Evolutionary conservation across 2,329 filamentous ascomycete species (phyloP).

Genomic region (Fusarium beomiforme): DNA sequence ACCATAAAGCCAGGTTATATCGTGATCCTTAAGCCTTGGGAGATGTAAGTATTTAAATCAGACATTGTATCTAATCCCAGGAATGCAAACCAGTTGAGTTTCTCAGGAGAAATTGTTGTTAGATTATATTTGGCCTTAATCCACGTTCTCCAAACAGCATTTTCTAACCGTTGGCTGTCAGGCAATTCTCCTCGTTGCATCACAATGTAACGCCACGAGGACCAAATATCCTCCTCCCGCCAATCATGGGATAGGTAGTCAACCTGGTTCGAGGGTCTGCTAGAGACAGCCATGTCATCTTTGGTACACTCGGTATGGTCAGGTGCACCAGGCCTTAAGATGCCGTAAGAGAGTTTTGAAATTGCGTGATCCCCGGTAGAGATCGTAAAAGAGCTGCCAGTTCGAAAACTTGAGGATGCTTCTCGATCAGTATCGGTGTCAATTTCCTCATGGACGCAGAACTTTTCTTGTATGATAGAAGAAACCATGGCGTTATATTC

Average conservation of each 20-base stretch:
- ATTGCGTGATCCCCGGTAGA: slow-evolving; percentile 63
- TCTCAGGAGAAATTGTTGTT: slow-evolving; percentile 87
- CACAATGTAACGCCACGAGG: slow-evolving; percentile 95
- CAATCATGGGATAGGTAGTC: slow-evolving; percentile 94
- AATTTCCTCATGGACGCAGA: slow-evolving; percentile 49
- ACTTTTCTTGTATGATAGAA: slow-evolving; percentile 57
- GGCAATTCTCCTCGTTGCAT: slow-evolving; percentile 80
- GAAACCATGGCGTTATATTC: slow-evolving; percentile 59
- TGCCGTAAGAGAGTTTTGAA: slow-evolving; percentile 50
- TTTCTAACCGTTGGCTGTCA: slow-evolving; percentile 87
- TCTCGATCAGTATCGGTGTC: slow-evolving; percentile 53
- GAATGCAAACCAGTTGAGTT: slow-evolving; percentile 81
- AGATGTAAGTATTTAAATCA: slow-evolving; percentile 42
- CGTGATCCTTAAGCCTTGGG: slow-evolving; percentile 89
- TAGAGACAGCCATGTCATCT: slow-evolving; percentile 80
- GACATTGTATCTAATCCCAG: neutral
- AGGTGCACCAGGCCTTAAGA: slow-evolving; percentile 67
- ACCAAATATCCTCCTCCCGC: slow-evolving; percentile 96
- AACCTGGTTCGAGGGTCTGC: slow-evolving; percentile 85
- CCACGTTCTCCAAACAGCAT: slow-evolving; percentile 97
- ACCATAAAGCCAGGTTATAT: slow-evolving; percentile 97
- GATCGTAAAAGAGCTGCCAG: slow-evolving; percentile 58
- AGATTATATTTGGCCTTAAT: slow-evolving; percentile 89
- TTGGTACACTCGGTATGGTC: slow-evolving; percentile 69
- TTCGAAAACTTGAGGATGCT: slow-evolving; percentile 60